A percentile compares a stretch with the other conserved stretches of the same genome.
phyloP scores from a whole-genome alignment of 2,329 filamentous ascomycete genomes.

The Colletotrichum shisoi region DNA sequence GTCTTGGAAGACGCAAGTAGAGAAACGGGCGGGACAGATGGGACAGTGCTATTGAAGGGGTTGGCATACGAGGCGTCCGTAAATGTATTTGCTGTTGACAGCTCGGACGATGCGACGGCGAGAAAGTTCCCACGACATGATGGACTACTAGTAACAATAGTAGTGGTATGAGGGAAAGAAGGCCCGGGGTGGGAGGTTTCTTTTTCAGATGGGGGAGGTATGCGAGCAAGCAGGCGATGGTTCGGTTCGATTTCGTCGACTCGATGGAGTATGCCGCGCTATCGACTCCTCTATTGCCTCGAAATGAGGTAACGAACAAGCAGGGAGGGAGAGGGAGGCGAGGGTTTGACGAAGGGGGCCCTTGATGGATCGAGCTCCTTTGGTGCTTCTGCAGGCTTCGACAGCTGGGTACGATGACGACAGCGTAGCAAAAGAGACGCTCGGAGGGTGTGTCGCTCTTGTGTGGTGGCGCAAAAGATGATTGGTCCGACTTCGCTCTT shows the following conservation, averaged over 20 bases:
- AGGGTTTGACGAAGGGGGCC: slow-evolving; percentile 10
- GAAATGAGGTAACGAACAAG: slow-evolving; percentile 28
- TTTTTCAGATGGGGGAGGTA: background rate
- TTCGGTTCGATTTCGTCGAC: slow-evolving; percentile 19
- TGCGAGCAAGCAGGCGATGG: slow-evolving; percentile 11
- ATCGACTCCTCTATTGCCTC: slow-evolving; percentile 21
- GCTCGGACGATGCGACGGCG: slow-evolving; percentile 69
- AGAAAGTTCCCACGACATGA: slow-evolving; percentile 67
- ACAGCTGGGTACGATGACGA: slow-evolving; percentile 36
- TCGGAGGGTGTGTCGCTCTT: background rate
- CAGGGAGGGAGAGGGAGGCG: background rate
- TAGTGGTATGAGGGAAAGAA: slow-evolving; percentile 40
- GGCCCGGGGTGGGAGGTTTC: slow-evolving; percentile 10
- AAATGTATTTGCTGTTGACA: slow-evolving; percentile 76
- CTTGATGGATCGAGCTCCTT: slow-evolving; percentile 9
- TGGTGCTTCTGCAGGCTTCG: slow-evolving; percentile 34
- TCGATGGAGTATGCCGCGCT: slow-evolving; percentile 16
- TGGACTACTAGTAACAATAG: slow-evolving; percentile 19
- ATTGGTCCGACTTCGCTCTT: slow-evolving; percentile 22
- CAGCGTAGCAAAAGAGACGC: slow-evolving; percentile 29
- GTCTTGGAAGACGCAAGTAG: slow-evolving; percentile 5
- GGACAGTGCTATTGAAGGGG: slow-evolving; percentile 17
- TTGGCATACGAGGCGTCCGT: slow-evolving; percentile 72
- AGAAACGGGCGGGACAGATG: slow-evolving; percentile 6
- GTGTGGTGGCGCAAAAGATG: slow-evolving; percentile 27